Evolutionary conservation across 306 rosid genomes (phyloP).

Genomic region (Calophaca sinica): DNA sequence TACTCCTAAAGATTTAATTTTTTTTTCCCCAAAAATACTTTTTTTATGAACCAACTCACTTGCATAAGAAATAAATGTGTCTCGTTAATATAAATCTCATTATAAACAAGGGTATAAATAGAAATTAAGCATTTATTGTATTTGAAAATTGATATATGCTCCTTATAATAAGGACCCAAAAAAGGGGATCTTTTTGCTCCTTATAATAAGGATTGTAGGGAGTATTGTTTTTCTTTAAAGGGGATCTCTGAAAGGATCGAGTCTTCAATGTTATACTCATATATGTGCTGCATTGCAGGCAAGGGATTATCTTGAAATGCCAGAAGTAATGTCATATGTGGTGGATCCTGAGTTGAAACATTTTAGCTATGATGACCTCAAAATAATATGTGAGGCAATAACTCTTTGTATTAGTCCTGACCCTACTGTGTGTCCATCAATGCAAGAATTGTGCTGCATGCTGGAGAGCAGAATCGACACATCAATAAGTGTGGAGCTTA

Average conservation of each 20-base stretch:
- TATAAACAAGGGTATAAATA: too few relatives aligned
- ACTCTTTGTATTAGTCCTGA: conserved; percentile 72
- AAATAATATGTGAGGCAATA: conserved; percentile 81
- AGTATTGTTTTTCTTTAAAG: not conserved
- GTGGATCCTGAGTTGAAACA: conserved; percentile 95
- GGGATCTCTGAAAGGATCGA: not conserved
- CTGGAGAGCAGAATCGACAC: conserved; percentile 86
- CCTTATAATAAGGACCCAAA: too few relatives aligned
- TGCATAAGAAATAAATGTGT: too few relatives aligned
- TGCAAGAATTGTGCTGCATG: conserved; percentile 71
- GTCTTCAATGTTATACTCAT: conserved; percentile 23
- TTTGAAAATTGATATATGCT: too few relatives aligned
- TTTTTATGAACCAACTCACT: too few relatives aligned
- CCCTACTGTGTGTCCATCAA: conserved; percentile 61
- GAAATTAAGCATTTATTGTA: too few relatives aligned
- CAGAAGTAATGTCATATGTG: conserved; percentile 79
- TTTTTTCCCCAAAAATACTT: too few relatives aligned
- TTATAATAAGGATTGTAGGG: too few relatives aligned
- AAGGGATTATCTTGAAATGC: conserved; percentile 77
- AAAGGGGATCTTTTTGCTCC: too few relatives aligned
- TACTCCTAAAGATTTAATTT: too few relatives aligned
- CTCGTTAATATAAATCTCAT: too few relatives aligned
- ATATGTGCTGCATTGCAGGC: conserved; percentile 66
- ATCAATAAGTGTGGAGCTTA: conserved; percentile 70
- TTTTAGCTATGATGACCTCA: conserved; percentile 81